Evolutionary conservation across 2,329 filamentous ascomycete species (phyloP), one percentile per base, ranked within the genome.

Genomic region (Colletotrichum sp.): DNA sequence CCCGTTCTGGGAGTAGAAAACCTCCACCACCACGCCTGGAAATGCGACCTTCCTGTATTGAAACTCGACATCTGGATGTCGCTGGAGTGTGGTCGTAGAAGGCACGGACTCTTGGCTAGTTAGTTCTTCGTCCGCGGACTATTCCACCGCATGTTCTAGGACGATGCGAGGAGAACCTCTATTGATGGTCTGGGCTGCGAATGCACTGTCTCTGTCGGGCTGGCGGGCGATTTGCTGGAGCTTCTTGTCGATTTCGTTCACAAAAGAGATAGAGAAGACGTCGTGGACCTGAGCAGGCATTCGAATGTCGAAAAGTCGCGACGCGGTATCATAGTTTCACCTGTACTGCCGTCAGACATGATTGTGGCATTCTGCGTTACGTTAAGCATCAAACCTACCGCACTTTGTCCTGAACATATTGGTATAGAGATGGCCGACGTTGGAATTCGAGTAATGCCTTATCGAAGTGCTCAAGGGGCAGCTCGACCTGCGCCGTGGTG

Each of bases 11-110:
- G 34, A 36, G 34, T 36, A 36, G 34, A 36, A 36, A 36, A 1
- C 34, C 34, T 36, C 34, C 34, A 36, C 34, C 6, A 15, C 3
- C 0, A 55, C n/a, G 22, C 73, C 71, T 8, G 77, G 78, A 29
- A 77, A 80, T 11, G 13, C 39, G 12, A 65, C 68, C 29, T 66
- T 29, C 25, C 19, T 13, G 22, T 78, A 39, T 32, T 71, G 57
- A 39, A 80, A 80, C 49, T 77, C 63, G 27, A 39, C 74, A 57
- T 80, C 77, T 49, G 77, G 79, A 55, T 78, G 68, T 44, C 65
- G 72, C 44, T 39, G 66, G 64, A 59, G 44, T 44, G n/a, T 55
- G 6, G 49, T 25, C 3, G 66, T 62, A 57, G 12, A 25, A 16
- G 69, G 27, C 49, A 36, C 59, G 30, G 65, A 22, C 32, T 68